Conservation (phyloP, 805 yeast genomes). For the Candida ascalaphidarum region DNA sequence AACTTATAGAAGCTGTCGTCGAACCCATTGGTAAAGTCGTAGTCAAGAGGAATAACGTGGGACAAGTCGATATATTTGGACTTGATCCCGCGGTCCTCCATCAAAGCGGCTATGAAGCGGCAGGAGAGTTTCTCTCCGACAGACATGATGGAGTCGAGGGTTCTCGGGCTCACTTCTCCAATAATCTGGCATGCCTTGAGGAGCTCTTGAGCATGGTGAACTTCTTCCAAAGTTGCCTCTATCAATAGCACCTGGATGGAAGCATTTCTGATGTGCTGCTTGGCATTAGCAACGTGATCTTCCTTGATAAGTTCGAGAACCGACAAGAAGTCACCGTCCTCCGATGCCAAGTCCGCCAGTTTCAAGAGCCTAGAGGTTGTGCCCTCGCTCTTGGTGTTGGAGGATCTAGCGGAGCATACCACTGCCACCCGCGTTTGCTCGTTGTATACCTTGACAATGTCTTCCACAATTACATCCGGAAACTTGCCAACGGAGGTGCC, state of each 20-base stretch:
- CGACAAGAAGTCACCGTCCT: constrained; percentile 47
- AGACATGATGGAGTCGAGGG: constrained; percentile 84
- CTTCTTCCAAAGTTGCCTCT: constrained; percentile 52
- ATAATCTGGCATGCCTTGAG: constrained; percentile 83
- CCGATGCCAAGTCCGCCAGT: constrained; percentile 75
- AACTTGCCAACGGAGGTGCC: constrained; percentile 97
- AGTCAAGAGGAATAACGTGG: constrained; percentile 56
- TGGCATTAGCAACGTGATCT: constrained; percentile 77
- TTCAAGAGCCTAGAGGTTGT: constrained; percentile 80
- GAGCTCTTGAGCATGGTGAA: constrained; percentile 59
- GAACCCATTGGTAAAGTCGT: constrained; percentile 48
- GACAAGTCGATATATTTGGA: constrained; percentile 78
- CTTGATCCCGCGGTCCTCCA: constrained; percentile 73
- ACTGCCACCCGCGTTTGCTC: constrained; percentile 69
- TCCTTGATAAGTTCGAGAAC: constrained; percentile 60
- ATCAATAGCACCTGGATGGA: constrained; percentile 47
- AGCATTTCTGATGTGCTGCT: constrained; percentile 34
- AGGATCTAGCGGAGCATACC: constrained; percentile 92
- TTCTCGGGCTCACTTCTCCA: constrained; percentile 85
- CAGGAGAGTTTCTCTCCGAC: constrained; percentile 93
- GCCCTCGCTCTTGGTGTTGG: constrained; percentile 87
- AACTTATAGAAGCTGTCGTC: constrained; percentile 58
- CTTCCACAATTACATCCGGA: constrained; percentile 75
- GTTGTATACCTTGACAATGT: constrained; percentile 66
- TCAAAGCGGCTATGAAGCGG: constrained; percentile 75